Base-by-base conservation (phyloP, 257 asterid genomes). In the Ligustrum vulgare region DNA sequence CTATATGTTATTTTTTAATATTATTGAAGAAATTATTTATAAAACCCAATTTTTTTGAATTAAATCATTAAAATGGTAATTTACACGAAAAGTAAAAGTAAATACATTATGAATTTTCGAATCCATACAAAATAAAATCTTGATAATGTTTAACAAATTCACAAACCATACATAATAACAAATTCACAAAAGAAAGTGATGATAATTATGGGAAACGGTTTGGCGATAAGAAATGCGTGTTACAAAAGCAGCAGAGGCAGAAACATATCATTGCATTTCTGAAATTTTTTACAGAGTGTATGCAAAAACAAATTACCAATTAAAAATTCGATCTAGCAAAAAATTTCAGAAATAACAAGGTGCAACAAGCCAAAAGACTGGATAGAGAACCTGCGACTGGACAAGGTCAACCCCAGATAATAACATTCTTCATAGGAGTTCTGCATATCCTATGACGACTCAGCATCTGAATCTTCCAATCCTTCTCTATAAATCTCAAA, bases 401-500 rank as follows among this genome's bases (percentile, higher is more conserved):
- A 60, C 6, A n/a, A 12, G 2, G n/a, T 10, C 33, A 22, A 60
- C 18, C 63, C 63, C 63, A 54, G 31, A 54, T 54, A 7, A 56
- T 31, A 20, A 3, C 33, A 60, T 60, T 23, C 34, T 25, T 23
- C 9, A 51, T n/a, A 16, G 25, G 62, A 51, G 62, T 51, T 51
- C 25, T 51, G 62, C 35, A 60, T 23, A 60, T 23, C 67, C 34
- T 83, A 92, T 0, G 94, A 88, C 67, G 96, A 89, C 65, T 95
- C 99, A n/a, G 87, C 70, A 63, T 93, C 98, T 8, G 98, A 93
- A 77, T 86, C 91, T 82, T 89, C 94, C 81, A 85, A 78, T 56
- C 64, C 28, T 81, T 87, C 96, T 83, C 69, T 84, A 80, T 91
- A 93, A 71, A 82, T 79, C 84, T 95, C 99, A 64, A 93, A 93